Evolutionary conservation across 257 asterid genomes (phyloP).

Genomic region (Nicotiana sylvestris): DNA sequence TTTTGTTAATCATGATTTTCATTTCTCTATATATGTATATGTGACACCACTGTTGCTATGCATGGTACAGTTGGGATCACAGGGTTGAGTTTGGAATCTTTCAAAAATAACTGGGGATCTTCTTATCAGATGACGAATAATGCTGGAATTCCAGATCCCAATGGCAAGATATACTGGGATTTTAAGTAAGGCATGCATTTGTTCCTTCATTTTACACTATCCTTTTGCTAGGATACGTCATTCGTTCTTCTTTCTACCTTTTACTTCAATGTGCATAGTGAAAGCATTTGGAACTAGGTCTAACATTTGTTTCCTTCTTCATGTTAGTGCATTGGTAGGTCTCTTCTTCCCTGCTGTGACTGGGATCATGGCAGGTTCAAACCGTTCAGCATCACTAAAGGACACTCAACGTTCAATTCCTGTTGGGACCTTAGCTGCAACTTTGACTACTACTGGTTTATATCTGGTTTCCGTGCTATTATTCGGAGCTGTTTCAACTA

Average conservation of each 20-base stretch:
- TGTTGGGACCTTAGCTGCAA: slow-evolving; percentile 91
- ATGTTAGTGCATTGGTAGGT: slow-evolving; percentile 95
- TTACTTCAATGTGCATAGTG: neutral
- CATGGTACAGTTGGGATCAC: slow-evolving; percentile 79
- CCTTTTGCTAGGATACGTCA: neutral
- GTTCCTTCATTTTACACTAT: neutral
- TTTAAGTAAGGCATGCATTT: slow-evolving; percentile 50
- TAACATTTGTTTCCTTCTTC: slow-evolving; percentile 14
- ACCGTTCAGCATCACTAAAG: slow-evolving; percentile 95
- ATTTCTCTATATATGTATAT: neutral
- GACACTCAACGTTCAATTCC: slow-evolving; percentile 99
- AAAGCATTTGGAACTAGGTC: neutral
- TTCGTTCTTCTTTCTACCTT: neutral
- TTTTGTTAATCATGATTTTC: neutral
- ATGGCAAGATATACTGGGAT: slow-evolving; percentile 75
- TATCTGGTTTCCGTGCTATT: slow-evolving; percentile 72
- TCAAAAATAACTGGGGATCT: slow-evolving; percentile 77
- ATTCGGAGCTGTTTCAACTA: slow-evolving; percentile 92
- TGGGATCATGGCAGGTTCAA: slow-evolving; percentile 99
- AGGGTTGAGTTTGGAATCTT: slow-evolving; percentile 78
- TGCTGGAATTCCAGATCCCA: slow-evolving; percentile 98
- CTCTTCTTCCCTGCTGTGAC: slow-evolving; percentile 99
- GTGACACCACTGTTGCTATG: slow-evolving; percentile 9
- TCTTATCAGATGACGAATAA: slow-evolving; percentile 79
- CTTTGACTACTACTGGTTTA: slow-evolving; percentile 68